phyloP scores from a whole-genome alignment of 2,329 filamentous ascomycete genomes.

The Alternaria sp. region DNA sequence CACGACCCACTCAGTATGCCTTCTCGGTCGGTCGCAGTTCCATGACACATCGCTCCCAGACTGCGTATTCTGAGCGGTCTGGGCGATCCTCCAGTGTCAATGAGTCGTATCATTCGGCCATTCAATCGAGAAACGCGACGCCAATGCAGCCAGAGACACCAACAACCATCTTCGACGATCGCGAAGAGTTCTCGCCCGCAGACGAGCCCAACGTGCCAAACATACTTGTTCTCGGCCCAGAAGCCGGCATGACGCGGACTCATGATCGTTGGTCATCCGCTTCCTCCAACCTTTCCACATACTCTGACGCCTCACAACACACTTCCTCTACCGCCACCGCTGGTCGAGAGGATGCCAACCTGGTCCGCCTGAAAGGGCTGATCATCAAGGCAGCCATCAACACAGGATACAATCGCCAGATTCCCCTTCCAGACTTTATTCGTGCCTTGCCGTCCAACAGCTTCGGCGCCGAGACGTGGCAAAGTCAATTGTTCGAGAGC shows the following conservation, averaged over 20 bases:
- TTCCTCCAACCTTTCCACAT: slow-evolving; percentile 75
- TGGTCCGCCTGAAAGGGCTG: slow-evolving; percentile 78
- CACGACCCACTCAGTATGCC: slow-evolving; percentile 77
- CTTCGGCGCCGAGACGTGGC: slow-evolving; percentile 76
- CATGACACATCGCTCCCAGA: slow-evolving; percentile 36
- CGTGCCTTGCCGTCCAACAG: slow-evolving; percentile 76
- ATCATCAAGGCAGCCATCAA: slow-evolving; percentile 87
- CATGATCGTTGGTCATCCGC: slow-evolving; percentile 81
- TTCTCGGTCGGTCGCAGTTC: slow-evolving; percentile 58
- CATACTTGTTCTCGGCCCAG: slow-evolving; percentile 83
- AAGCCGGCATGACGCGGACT: slow-evolving; percentile 56
- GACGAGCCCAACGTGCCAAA: slow-evolving; percentile 81
- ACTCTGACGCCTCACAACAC: slow-evolving; percentile 69
- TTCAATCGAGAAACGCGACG: slow-evolving; percentile 45
- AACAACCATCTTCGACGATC: slow-evolving; percentile 94
- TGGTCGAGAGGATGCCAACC: slow-evolving; percentile 74
- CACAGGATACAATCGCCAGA: slow-evolving; percentile 73
- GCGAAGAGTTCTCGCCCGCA: slow-evolving; percentile 72
- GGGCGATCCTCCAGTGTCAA: slow-evolving; percentile 53
- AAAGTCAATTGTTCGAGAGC: slow-evolving; percentile 73
- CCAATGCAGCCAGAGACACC: slow-evolving; percentile 77
- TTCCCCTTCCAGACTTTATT: slow-evolving; percentile 75
- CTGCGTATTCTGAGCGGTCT: slow-evolving; percentile 44
- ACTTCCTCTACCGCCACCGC: slow-evolving; percentile 76
- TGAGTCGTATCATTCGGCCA: slow-evolving; percentile 54